These are phyloP conservation scores for Schizophyllum amplum DNA, from an alignment of 1,284 basidiomycete genomes.

Conservation along the genomic window DNA sequence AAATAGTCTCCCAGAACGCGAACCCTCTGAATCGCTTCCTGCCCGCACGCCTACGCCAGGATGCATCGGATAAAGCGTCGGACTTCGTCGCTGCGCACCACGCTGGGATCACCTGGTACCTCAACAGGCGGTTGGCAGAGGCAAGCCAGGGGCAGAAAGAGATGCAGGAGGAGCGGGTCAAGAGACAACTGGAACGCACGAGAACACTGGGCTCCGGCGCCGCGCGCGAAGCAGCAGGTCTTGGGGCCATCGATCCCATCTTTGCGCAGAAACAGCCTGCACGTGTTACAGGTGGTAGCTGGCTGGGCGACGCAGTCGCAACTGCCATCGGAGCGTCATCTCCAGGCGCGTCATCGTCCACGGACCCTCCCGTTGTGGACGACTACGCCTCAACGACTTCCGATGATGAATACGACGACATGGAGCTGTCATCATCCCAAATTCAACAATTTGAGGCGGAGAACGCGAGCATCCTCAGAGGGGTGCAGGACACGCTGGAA, in stretches of 20 bases:
- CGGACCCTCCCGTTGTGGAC: constrained; percentile 15
- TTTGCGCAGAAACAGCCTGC: constrained; percentile 14
- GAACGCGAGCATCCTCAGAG: constrained; percentile 76
- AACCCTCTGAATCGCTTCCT: constrained; percentile 60
- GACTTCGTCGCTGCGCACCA: constrained; percentile 79
- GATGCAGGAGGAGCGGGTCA: constrained; percentile 83
- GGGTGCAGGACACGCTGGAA: constrained; percentile 76
- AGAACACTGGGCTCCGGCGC: constrained; percentile 72
- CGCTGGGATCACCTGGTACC: constrained; percentile 78
- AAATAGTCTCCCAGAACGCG: constrained; percentile 51
- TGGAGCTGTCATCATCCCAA: constrained; percentile 74
- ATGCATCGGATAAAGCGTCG: constrained; percentile 47
- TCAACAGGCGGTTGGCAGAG: constrained; percentile 70
- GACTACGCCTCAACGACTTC: constrained; percentile 29
- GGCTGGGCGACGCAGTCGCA: constrained; percentile 61
- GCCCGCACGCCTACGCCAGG: constrained; percentile 55
- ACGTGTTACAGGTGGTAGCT: constrained; percentile 33
- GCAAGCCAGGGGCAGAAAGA: constrained; percentile 74
- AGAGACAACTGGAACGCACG: constrained; percentile 72
- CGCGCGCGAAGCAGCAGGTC: constrained; percentile 44
- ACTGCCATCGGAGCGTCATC: constrained; percentile 48
- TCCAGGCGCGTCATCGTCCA: constrained; percentile 15
- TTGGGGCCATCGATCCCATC: constrained; percentile 23
- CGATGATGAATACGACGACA: constrained; percentile 66
- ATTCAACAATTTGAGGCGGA: constrained; percentile 88